Evolutionary conservation across 176 grass and related monocot genomes (phyloP).

Genomic region (Musa troglodytarum): DNA sequence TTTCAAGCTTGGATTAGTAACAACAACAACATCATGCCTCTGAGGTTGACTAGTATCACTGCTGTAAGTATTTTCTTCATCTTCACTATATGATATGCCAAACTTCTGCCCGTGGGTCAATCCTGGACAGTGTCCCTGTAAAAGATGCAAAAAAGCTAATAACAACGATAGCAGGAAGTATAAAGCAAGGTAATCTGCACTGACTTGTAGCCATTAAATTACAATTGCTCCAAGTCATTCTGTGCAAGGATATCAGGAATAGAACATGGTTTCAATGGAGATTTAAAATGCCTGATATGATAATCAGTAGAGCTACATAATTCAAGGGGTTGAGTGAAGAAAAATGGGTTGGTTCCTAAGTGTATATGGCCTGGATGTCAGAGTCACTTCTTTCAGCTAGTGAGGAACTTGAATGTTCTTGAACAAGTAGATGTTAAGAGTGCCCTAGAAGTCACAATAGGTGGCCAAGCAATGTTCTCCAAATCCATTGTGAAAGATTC

Average conservation of each 20-base stretch:
- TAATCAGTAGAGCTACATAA: too few species aligned
- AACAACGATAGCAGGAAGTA: slow-evolving; percentile 5
- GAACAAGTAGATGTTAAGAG: too few species aligned
- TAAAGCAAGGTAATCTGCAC: slow-evolving; percentile 8
- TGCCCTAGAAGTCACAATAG: too few species aligned
- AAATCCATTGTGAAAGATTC: too few species aligned
- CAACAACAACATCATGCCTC: slow-evolving; percentile 33
- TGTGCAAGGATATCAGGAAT: too few species aligned
- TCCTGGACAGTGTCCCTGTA: slow-evolving; percentile 67
- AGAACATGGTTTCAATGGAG: too few species aligned
- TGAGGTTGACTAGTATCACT: slow-evolving; percentile 33
- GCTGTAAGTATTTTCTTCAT: slow-evolving; percentile 31
- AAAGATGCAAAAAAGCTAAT: slow-evolving; percentile 18
- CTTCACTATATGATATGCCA: slow-evolving; percentile 50
- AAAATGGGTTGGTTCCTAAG: not conserved
- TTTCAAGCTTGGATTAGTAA: slow-evolving; percentile 23
- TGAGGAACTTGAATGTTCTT: too few species aligned
- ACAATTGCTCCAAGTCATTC: not conserved
- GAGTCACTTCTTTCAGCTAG: too few species aligned
- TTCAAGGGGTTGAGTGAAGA: not conserved
- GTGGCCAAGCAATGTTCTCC: too few species aligned
- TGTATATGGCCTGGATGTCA: not conserved
- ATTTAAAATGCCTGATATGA: too few species aligned
- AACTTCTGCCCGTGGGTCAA: slow-evolving; percentile 79
- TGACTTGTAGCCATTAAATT: not conserved